A percentile compares a stretch with the other conserved stretches of the same genome.
Conservation (phyloP, 768 basidiomycete genomes). For the Calvatia gigantea region DNA sequence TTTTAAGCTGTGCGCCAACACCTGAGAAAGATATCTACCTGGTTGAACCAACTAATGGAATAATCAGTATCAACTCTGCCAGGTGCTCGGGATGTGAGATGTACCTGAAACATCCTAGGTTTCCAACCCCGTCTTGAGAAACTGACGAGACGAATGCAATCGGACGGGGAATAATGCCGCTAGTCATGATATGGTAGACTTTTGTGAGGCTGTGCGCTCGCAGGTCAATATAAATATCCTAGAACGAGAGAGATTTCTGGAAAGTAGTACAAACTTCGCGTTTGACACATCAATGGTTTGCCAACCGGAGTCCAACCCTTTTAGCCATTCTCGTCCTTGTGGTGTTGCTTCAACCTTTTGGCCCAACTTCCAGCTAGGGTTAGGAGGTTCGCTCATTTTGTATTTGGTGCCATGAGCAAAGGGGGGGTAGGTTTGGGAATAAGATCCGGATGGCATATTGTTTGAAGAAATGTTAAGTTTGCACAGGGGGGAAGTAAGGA, state of each 20-base stretch:
- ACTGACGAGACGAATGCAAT: slow-evolving; percentile 66
- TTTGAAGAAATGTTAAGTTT: too few relatives aligned
- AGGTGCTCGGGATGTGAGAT: too few relatives aligned
- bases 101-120: slow-evolving; percentile 58
- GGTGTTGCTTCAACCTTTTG: slow-evolving; percentile 28
- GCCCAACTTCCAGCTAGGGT: slow-evolving; percentile 37
- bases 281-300: slow-evolving; percentile 30
- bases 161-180: slow-evolving; percentile 61
- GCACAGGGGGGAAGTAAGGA: too few relatives aligned
- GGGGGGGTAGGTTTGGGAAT: slow-evolving; percentile 15
- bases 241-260: neutral
- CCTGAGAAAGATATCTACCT: too few relatives aligned
- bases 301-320: slow-evolving; percentile 40
- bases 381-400: slow-evolving; percentile 29
- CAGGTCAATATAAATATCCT: too few relatives aligned
- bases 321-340: slow-evolving; percentile 36
- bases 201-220: slow-evolving; percentile 18
- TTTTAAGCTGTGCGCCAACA: slow-evolving; percentile 21
- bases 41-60: slow-evolving; percentile 41
- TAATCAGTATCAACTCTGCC: too few relatives aligned
- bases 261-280: slow-evolving; percentile 22
- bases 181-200: slow-evolving; percentile 45
- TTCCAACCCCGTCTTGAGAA: slow-evolving; percentile 45
- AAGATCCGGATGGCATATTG: too few relatives aligned
- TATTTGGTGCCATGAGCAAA: slow-evolving; percentile 22